Base-by-base conservation (phyloP, 78 protist species). In the Thecamonas trahens region DNA sequence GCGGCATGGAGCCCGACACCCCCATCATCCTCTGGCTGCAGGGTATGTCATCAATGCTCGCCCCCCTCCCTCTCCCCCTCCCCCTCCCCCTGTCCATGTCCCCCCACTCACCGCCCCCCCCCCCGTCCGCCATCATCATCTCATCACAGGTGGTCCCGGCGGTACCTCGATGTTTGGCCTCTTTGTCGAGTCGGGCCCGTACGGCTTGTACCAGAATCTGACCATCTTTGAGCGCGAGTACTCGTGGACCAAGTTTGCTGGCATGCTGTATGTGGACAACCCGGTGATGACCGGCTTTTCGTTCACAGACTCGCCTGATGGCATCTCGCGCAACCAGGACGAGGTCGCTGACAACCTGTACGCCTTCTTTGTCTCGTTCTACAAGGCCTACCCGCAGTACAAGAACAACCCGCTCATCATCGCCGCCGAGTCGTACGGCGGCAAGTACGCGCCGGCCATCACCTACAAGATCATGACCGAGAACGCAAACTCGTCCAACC, bases 61-160 rank as follows among this genome's bases (percentile, higher is more conserved):
- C n/a, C n/a, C n/a, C n/a, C n/a, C n/a, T n/a, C n/a, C n/a, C n/a
- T n/a, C n/a, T n/a, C n/a, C n/a, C n/a, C n/a, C n/a, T n/a, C n/a
- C n/a, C n/a, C n/a, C n/a, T n/a, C n/a, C n/a, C n/a, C n/a, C n/a
- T n/a, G n/a, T n/a, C n/a, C n/a, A n/a, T n/a, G n/a, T n/a, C n/a
- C n/a, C n/a, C n/a, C n/a, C n/a, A n/a, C n/a, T n/a, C n/a, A n/a
- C n/a, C n/a, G n/a, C n/a, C n/a, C n/a, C n/a, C n/a, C n/a, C n/a
- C n/a, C n/a, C n/a, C n/a, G n/a, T n/a, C n/a, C n/a, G n/a, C n/a
- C n/a, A n/a, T n/a, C n/a, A n/a, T n/a, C n/a, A n/a, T n/a, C n/a
- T n/a, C n/a, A n/a, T 69, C 39, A 69, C 74, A 4, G 83, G 83
- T 5, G 83, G 83, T 3, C 83, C 83, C 3, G 83, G 83, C 2